A percentile compares a stretch with the other conserved stretches of the same genome.
These are phyloP conservation scores for Geopyxis carbonaria DNA, from an alignment of 495 filamentous ascomycete species.

Conservation along the genomic window DNA sequence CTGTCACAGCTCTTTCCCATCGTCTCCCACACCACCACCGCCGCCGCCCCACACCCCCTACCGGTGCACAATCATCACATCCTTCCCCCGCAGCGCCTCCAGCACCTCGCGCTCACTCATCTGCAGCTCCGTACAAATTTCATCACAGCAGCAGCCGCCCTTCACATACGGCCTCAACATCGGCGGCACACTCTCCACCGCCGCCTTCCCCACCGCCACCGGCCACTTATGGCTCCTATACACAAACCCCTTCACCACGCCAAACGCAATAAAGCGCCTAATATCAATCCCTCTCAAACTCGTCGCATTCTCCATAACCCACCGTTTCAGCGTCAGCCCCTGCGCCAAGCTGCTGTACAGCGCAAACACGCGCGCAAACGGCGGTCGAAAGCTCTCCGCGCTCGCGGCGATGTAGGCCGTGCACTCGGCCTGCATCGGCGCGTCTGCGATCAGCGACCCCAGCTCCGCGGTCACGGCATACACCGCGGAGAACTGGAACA, in stretches of 20 bases:
- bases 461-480: slow-evolving; percentile 73
- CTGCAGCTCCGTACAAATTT: slow-evolving; percentile 54
- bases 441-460: slow-evolving; percentile 49
- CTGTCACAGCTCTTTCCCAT: too few species aligned
- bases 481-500: slow-evolving; percentile 81
- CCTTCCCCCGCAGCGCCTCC: slow-evolving; percentile 34
- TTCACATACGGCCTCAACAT: slow-evolving; percentile 40
- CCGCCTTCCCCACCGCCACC: slow-evolving; percentile 25
- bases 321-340: slow-evolving; percentile 63
- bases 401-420: slow-evolving; percentile 46
- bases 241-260: slow-evolving; percentile 86
- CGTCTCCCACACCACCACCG: slow-evolving; percentile 23
- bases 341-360: slow-evolving; percentile 67
- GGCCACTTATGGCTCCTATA: slow-evolving; percentile 89
- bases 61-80: slow-evolving; percentile 40
- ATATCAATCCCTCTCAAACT: slow-evolving; percentile 59
- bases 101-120: slow-evolving; percentile 40
- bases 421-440: slow-evolving; percentile 69
- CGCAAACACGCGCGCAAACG: slow-evolving; percentile 39
- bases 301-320: slow-evolving; percentile 53
- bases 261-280: slow-evolving; percentile 81
- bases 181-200: slow-evolving; percentile 1
- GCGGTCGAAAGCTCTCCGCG: slow-evolving; percentile 12
- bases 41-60: slow-evolving; percentile 12
- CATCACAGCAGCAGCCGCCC: slow-evolving; percentile 53